Evolutionary conservation across 2,329 filamentous ascomycete genomes (phyloP).

Genomic region (Massarina eburnea): DNA sequence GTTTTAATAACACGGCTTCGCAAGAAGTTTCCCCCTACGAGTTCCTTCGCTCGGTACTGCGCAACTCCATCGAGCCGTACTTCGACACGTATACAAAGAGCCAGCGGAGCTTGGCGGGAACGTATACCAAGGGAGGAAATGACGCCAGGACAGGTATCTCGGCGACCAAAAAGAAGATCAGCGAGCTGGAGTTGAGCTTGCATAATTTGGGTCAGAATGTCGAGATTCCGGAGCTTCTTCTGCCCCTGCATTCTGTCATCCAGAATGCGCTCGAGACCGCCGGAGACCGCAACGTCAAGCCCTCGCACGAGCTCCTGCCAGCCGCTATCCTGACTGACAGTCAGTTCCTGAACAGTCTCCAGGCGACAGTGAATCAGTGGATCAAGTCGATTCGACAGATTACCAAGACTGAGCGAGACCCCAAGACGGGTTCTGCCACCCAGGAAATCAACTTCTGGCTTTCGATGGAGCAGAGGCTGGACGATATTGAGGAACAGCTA

Average conservation of each 20-base stretch:
- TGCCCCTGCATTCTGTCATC: constrained; percentile 86
- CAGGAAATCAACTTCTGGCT: constrained; percentile 99
- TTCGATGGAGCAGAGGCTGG: constrained; percentile 91
- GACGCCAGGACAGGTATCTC: constrained; percentile 94
- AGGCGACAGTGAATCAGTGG: constrained; percentile 94
- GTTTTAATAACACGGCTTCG: constrained; percentile 67
- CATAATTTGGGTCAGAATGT: constrained; percentile 95
- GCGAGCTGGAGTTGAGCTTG: constrained; percentile 87
- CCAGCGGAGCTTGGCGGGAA: constrained; percentile 38
- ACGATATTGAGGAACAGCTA: constrained; percentile 87
- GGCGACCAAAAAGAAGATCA: constrained; percentile 95
- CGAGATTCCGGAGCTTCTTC: constrained; percentile 88
- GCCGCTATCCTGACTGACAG: constrained; percentile 79
- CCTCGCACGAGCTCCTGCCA: constrained; percentile 78
- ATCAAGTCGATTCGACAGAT: constrained; percentile 98
- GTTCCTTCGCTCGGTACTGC: constrained; percentile 86
- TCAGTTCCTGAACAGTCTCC: constrained; percentile 88
- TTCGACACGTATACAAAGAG: constrained; percentile 94
- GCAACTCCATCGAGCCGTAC: constrained; percentile 89
- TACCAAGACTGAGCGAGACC: constrained; percentile 89
- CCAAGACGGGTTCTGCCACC: constrained; percentile 75
- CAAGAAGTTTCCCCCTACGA: constrained; percentile 86
- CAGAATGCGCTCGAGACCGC: constrained; percentile 83
- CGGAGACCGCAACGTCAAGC: constrained; percentile 63
- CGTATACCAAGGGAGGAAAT: constrained; percentile 74